phyloP scores from a whole-genome alignment of 306 rosid genomes.

The Vigna radiata region DNA sequence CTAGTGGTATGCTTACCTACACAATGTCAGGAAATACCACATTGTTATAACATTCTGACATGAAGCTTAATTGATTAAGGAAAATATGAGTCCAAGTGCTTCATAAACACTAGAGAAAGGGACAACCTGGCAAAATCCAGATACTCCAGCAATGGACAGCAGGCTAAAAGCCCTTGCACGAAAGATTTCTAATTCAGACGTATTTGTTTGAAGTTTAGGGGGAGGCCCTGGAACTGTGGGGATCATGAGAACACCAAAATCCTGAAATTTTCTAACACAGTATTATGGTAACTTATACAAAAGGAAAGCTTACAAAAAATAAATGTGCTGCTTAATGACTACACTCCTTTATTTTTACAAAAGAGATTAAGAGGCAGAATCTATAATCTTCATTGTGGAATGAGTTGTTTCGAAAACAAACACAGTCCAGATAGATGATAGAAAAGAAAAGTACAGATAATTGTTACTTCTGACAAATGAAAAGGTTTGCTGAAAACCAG shows the following conservation, averaged over 20 bases:
- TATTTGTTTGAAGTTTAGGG: slow-evolving; percentile 66
- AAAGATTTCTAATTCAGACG: slow-evolving; percentile 58
- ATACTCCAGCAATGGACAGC: slow-evolving; percentile 84
- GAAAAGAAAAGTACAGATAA: background rate
- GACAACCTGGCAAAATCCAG: slow-evolving; percentile 90
- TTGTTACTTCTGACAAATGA: slow-evolving; percentile 12
- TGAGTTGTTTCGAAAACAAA: background rate
- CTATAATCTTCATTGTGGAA: background rate
- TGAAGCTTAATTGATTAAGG: slow-evolving; percentile 11
- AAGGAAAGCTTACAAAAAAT: background rate
- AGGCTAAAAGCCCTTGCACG: slow-evolving; percentile 76
- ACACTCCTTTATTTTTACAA: background rate
- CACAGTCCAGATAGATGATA: background rate
- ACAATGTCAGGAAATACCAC: slow-evolving; percentile 18
- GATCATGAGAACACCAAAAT: slow-evolving; percentile 74
- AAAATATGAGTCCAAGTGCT: background rate
- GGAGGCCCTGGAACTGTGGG: slow-evolving; percentile 93
- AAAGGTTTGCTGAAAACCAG: background rate
- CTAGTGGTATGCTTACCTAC: slow-evolving; percentile 87
- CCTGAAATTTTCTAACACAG: slow-evolving; percentile 55
- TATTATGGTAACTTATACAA: background rate
- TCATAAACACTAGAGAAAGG: background rate
- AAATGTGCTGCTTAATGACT: background rate
- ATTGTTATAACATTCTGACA: background rate
- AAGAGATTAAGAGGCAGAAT: background rate